These are phyloP conservation scores for Neurospora tetrasperma DNA, from an alignment of 495 filamentous ascomycete genomes.

Conservation along the genomic window DNA sequence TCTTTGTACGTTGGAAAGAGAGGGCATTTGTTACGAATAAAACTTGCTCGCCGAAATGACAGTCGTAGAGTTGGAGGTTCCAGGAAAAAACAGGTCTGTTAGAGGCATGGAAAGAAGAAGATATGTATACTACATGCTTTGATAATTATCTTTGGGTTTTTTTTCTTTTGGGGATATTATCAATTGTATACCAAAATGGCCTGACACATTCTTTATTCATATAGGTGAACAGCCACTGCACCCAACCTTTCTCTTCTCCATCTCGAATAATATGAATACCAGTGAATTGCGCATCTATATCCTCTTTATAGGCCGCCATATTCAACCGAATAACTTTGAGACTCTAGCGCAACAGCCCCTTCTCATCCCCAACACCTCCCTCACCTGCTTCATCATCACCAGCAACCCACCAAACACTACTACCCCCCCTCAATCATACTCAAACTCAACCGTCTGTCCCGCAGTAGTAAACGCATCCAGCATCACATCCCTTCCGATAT, in stretches of 20 bases:
- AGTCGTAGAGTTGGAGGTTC: too few relatives aligned
- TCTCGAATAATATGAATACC: neutral
- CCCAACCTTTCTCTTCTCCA: neutral
- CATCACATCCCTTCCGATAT: neutral
- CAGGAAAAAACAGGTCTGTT: too few relatives aligned
- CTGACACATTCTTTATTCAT: neutral
- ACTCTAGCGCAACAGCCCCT: neutral
- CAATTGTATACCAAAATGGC: neutral
- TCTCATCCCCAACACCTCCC: neutral
- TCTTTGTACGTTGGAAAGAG: neutral
- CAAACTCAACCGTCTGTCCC: neutral
- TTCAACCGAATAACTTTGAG: neutral
- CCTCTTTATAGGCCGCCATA: too few relatives aligned
- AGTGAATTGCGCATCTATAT: too few relatives aligned
- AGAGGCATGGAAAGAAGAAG: too few relatives aligned
- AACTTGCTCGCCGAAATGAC: too few relatives aligned
- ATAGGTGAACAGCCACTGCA: neutral
- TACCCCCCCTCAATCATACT: neutral
- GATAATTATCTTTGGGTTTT: too few relatives aligned
- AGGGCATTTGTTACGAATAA: neutral
- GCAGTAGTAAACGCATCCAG: neutral
- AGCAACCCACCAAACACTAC: neutral
- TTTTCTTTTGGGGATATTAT: too few relatives aligned
- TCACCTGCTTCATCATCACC: neutral
- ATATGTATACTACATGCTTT: too few relatives aligned